Evolutionary conservation across 257 asterid genomes (phyloP).

Genomic region (Eucommia ulmoides): DNA sequence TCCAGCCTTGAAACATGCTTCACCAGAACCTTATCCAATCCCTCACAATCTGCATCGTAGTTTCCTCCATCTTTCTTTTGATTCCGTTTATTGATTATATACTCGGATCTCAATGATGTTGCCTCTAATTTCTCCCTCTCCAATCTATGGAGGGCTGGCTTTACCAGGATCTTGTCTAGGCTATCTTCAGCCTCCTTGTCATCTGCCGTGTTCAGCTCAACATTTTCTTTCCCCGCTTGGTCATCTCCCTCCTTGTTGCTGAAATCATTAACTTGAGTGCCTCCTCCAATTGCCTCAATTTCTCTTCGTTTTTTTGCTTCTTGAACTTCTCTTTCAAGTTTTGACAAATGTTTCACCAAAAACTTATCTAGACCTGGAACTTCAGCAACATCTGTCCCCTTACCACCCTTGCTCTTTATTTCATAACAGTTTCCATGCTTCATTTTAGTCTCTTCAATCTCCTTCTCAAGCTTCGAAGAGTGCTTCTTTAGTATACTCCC

Average conservation of each 20-base stretch:
- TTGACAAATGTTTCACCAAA: constrained; percentile 57
- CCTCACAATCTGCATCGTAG: constrained; percentile 23
- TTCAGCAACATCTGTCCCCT: constrained; percentile 13
- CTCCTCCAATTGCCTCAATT: not conserved
- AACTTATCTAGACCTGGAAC: constrained; percentile 63
- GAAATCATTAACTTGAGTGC: not conserved
- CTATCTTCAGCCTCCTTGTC: constrained; percentile 8
- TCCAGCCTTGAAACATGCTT: constrained; percentile 80
- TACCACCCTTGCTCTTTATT: constrained; percentile 14
- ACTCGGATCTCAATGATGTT: constrained; percentile 11
- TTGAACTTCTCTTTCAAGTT: constrained; percentile 71
- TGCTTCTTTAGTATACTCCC: constrained; percentile 39
- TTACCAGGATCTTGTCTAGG: constrained; percentile 10
- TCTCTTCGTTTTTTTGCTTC: constrained; percentile 43
- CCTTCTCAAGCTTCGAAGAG: constrained; percentile 66
- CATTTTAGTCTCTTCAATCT: constrained; percentile 33
- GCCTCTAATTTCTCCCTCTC: constrained; percentile 14
- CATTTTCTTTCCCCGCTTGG: constrained; percentile 39
- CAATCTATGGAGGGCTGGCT: constrained; percentile 12
- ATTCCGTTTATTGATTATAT: constrained; percentile 5
- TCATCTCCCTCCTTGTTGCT: constrained; percentile 4
- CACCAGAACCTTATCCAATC: constrained; percentile 60
- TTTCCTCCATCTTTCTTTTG: constrained; percentile 14
- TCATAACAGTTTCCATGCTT: constrained; percentile 10
- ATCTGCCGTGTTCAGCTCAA: constrained; percentile 26